These are phyloP conservation scores for Puccinia triticina DNA, from an alignment of 1,284 basidiomycete species.

Conservation along the genomic window DNA sequence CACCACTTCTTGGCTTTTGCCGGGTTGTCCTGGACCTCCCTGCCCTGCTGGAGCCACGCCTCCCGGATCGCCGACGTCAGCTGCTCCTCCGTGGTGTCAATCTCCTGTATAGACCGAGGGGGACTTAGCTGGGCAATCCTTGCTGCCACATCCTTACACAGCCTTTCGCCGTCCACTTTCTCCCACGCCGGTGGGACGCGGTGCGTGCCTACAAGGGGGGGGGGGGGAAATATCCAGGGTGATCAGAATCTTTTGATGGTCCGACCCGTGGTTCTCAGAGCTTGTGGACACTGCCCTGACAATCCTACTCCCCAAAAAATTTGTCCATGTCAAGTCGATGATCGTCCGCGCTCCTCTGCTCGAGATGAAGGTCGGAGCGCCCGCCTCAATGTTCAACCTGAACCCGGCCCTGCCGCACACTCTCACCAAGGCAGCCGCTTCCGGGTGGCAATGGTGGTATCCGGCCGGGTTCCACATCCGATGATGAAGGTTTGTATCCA, in stretches of 20 bases:
- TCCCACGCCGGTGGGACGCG: no score
- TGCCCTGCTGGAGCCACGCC: background rate
- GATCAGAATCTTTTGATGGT: conserved; percentile 31
- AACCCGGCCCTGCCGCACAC: conserved; percentile 1
- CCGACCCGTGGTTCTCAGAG: conserved; percentile 16
- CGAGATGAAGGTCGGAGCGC: conserved; percentile 1
- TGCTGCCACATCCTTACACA: no score
- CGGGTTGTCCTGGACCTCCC: background rate
- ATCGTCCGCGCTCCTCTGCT: background rate
- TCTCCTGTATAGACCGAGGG: background rate
- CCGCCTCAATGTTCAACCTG: background rate
- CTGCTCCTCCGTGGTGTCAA: no score
- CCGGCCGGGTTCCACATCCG: background rate
- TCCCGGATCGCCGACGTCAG: no score
- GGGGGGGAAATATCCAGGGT: background rate
- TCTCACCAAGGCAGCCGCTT: background rate
- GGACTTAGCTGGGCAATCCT: background rate
- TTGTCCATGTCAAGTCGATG: conserved; percentile 23
- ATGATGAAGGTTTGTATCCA: no score
- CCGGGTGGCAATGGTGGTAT: no score
- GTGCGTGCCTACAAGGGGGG: no score
- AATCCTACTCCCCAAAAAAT: background rate
- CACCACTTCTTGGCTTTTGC: conserved; percentile 27
- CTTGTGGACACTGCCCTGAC: background rate
- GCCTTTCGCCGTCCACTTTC: no score